Percentiles rank a stretch among this genome's conserved stretches.
Conservation (phyloP, 176 grass and related monocot species). For the Hordeum vulgare region MorexV3_pseudomolecules_assembly NC_058520.1:562152274-562152773, state of each 20-base stretch:
- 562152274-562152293: too few relatives aligned
- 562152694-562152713: neutral
- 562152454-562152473: neutral
- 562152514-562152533: neutral
- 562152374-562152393: too few relatives aligned
- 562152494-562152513: neutral
- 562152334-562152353: too few relatives aligned
- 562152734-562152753: neutral
- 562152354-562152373: too few relatives aligned
- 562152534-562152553: neutral
- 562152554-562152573: neutral
- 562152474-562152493: neutral
- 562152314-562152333: too few relatives aligned
- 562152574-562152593: neutral
- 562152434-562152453: too few relatives aligned
- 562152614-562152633: slow-evolving; percentile 28
- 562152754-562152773: neutral
- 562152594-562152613: neutral
- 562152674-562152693: neutral
- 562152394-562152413: too few relatives aligned
- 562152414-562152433: too few relatives aligned
- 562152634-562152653: neutral
- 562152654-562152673: neutral
- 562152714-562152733: neutral
- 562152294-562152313: too few relatives aligned